These are phyloP conservation scores for Phytomonas francai DNA, from an alignment of 208 protist genomes.

Conservation along the genomic window DNA sequence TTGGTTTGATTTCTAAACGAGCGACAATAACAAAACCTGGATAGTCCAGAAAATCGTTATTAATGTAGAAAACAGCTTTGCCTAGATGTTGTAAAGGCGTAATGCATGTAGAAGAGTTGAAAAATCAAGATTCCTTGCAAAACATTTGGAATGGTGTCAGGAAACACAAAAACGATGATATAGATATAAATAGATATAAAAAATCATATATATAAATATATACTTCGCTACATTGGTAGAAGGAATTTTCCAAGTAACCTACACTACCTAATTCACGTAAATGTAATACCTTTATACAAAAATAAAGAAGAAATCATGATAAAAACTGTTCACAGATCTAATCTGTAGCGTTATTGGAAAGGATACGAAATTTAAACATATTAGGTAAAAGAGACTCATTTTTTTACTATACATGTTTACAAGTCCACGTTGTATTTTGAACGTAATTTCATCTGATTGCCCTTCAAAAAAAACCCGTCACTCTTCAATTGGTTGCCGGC, in stretches of 20 bases:
- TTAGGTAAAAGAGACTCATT: neutral
- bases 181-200: neutral
- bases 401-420: neutral
- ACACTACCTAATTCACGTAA: neutral
- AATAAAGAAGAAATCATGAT: neutral
- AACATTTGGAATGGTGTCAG: too few species aligned
- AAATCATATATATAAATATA: neutral
- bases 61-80: too few species aligned
- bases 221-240: too few species aligned
- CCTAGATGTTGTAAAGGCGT: too few species aligned
- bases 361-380: neutral
- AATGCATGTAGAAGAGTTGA: neutral
- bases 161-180: neutral
- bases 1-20: constrained; percentile 70
- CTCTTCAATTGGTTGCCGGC: neutral
- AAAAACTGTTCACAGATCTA: neutral
- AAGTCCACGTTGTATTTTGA: neutral
- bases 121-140: neutral
- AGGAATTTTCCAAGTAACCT: neutral
- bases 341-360: neutral
- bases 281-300: neutral
- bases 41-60: constrained; percentile 51
- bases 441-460: neutral
- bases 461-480: neutral
- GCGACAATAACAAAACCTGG: constrained; percentile 73